These are phyloP conservation scores for Aspergillus sp. DNA, from an alignment of 2,329 filamentous ascomycete genomes.

Conservation along the genomic window DNA sequence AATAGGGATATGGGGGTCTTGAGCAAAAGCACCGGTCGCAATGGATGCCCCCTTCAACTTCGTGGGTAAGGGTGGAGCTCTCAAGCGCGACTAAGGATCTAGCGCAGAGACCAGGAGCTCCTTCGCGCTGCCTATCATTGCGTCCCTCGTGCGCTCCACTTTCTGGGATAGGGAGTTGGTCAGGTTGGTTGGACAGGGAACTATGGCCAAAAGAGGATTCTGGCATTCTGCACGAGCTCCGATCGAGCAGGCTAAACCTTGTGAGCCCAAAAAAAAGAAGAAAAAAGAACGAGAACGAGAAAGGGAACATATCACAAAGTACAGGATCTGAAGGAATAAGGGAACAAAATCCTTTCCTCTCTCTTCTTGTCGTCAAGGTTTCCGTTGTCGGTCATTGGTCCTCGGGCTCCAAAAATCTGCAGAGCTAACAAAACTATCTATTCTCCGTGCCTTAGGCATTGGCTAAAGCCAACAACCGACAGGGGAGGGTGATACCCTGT, in stretches of 20 bases:
- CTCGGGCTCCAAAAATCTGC: neutral
- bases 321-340: neutral
- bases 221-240: constrained; percentile 5
- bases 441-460: neutral
- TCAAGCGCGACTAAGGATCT: neutral
- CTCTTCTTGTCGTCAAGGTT: neutral
- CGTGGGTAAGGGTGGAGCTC: neutral
- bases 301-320: neutral
- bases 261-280: neutral
- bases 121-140: neutral
- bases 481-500: neutral
- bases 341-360: neutral
- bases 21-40: neutral
- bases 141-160: neutral
- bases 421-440: neutral
- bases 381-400: neutral
- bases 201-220: neutral
- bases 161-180: neutral
- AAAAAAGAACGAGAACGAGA: too few relatives aligned
- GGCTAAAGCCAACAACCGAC: neutral
- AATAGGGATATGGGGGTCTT: neutral
- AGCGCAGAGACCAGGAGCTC: neutral
- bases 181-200: neutral
- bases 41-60: neutral
- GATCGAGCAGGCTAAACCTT: neutral